phyloP scores from a whole-genome alignment of 345 rosid genomes.

The Camelina neglecta region DNA sequence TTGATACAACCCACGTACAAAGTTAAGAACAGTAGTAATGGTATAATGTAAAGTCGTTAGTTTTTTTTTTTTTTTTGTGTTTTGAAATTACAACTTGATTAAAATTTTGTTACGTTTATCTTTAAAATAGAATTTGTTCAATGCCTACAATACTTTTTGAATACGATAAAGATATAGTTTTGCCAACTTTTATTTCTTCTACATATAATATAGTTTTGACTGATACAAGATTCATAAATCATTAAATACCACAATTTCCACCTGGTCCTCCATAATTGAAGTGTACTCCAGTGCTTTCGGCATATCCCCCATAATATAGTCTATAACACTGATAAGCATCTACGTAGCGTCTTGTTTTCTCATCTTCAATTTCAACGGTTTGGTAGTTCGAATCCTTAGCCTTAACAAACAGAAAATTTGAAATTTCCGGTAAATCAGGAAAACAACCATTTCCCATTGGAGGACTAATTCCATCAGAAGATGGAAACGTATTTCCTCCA shows the following conservation, averaged over 20 bases:
- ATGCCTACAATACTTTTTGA: too few species aligned
- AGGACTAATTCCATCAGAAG: conserved; percentile 33
- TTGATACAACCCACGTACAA: conserved; percentile 3
- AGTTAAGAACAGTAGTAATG: neutral
- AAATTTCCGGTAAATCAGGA: conserved; percentile 10
- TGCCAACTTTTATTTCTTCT: too few species aligned
- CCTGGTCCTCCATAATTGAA: conserved; percentile 34
- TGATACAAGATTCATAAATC: too few species aligned
- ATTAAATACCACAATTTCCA: conserved; percentile 26
- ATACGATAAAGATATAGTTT: too few species aligned
- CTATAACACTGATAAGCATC: conserved; percentile 20
- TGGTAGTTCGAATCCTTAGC: neutral
- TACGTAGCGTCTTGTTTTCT: neutral
- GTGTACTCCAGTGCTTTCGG: neutral
- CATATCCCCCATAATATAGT: neutral
- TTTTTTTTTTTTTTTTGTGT: too few species aligned
- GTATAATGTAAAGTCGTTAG: too few species aligned
- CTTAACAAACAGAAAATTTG: conserved; percentile 5
- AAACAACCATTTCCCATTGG: conserved; percentile 35
- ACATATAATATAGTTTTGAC: too few species aligned
- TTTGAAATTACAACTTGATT: too few species aligned
- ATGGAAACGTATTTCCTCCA: conserved; percentile 26
- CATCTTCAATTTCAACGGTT: neutral
- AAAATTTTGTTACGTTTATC: too few species aligned
- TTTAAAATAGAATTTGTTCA: too few species aligned